phyloP scores from a whole-genome alignment of 2,329 filamentous ascomycete genomes.

The Orbilia blumenaviensis region DNA sequence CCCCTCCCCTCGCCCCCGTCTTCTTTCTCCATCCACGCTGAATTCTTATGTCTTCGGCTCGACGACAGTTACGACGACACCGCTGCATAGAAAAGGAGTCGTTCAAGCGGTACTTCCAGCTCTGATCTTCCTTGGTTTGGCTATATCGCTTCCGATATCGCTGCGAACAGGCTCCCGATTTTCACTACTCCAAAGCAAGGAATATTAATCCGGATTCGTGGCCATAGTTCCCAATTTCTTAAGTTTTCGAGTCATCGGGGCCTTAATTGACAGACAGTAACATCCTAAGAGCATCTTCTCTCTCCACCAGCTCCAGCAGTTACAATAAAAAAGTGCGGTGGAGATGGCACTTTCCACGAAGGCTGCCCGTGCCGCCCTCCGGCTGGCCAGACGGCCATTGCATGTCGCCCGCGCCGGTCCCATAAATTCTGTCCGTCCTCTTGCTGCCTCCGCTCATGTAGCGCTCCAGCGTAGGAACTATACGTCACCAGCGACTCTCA shows the following conservation, averaged over 20 bases:
- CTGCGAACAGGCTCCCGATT: conserved; percentile 26
- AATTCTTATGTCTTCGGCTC: conserved; percentile 49
- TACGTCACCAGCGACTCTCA: conserved; percentile 64
- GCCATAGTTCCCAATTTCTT: not conserved
- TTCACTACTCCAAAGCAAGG: conserved; percentile 19
- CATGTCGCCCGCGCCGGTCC: conserved; percentile 11
- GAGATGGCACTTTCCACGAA: conserved; percentile 38
- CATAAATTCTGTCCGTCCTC: conserved; percentile 13
- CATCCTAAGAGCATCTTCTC: not conserved
- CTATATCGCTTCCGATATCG: conserved; percentile 46
- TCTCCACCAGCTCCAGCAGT: not conserved
- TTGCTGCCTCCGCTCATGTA: conserved; percentile 12
- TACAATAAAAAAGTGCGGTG: not conserved
- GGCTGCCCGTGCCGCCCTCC: conserved; percentile 30
- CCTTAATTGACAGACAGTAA: not conserved
- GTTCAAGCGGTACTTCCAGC: conserved; percentile 50
- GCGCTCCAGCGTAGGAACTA: conserved; percentile 60
- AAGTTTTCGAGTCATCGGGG: not conserved
- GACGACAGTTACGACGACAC: conserved; percentile 27
- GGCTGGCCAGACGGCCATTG: conserved; percentile 25
- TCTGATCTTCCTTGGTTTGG: conserved; percentile 30
- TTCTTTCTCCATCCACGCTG: not conserved
- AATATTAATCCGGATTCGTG: not conserved
- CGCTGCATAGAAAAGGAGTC: conserved; percentile 40
- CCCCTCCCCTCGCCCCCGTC: not conserved